Evolutionary conservation across 2,329 filamentous ascomycete species (phyloP).

Genomic region (Botrytis deweyae): DNA sequence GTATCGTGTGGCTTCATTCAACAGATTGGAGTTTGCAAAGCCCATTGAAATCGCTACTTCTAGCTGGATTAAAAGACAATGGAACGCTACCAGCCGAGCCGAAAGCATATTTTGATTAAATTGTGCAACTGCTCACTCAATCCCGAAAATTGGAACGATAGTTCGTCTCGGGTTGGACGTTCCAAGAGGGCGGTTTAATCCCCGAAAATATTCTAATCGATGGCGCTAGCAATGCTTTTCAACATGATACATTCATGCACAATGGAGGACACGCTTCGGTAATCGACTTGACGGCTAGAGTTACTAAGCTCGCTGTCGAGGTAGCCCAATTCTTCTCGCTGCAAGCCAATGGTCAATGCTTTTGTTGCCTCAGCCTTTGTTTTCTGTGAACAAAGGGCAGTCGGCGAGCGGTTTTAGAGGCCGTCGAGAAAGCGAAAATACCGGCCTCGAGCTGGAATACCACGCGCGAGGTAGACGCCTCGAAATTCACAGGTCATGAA

Average conservation of each 20-base stretch:
- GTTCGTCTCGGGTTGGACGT: neutral
- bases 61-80: neutral
- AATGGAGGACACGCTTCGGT: neutral
- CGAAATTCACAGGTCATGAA: too few relatives aligned
- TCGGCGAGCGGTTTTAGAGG: neutral
- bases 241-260: neutral
- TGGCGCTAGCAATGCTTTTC: neutral
- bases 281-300: neutral
- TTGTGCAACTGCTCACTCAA: neutral
- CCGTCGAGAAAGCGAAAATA: too few relatives aligned
- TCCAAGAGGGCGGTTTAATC: neutral
- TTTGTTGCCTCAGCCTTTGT: neutral
- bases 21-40: neutral
- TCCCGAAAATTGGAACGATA: neutral
- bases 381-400: neutral
- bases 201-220: neutral
- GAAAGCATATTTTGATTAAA: neutral
- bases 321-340: neutral
- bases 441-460: too few relatives aligned
- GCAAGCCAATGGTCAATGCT: neutral
- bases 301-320: neutral
- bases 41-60: neutral
- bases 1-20: slow-evolving; percentile 11
- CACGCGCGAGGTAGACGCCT: too few relatives aligned
- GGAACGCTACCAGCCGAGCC: neutral